Evolutionary conservation across 305 asterid species (phyloP).

Genomic region (Fraxinus floribunda): DNA sequence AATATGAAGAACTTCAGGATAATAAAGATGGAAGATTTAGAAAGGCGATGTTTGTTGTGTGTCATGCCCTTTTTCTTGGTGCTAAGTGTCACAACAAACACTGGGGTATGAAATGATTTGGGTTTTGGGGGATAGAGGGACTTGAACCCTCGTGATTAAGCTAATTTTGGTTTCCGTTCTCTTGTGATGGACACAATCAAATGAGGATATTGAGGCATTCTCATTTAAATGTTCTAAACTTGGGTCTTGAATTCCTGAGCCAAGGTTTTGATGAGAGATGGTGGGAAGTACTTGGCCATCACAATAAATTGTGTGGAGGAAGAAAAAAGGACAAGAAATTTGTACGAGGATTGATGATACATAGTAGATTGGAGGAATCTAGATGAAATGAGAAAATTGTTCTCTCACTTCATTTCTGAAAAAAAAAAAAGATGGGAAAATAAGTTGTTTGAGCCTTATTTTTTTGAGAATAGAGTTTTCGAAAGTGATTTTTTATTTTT

Average conservation of each 20-base stretch:
- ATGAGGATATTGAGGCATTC: too few relatives aligned
- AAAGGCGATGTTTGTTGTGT: neutral
- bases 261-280: neutral
- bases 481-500: too few relatives aligned
- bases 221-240: too few relatives aligned
- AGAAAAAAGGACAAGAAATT: neutral
- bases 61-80: neutral
- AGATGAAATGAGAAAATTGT: neutral
- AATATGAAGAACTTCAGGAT: neutral
- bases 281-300: neutral
- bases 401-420: constrained; percentile 1
- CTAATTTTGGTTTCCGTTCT: too few relatives aligned
- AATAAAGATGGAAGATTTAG: neutral
- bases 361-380: neutral
- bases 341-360: neutral
- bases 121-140: too few relatives aligned
- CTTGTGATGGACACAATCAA: too few relatives aligned
- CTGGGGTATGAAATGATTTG: neutral
- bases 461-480: too few relatives aligned
- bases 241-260: neutral
- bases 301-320: neutral
- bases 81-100: neutral
- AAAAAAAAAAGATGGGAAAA: neutral
- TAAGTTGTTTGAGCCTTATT: neutral
- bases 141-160: too few relatives aligned